Conservation (phyloP, 768 basidiomycete genomes). For the Rhizopogon vinicolor region DNA sequence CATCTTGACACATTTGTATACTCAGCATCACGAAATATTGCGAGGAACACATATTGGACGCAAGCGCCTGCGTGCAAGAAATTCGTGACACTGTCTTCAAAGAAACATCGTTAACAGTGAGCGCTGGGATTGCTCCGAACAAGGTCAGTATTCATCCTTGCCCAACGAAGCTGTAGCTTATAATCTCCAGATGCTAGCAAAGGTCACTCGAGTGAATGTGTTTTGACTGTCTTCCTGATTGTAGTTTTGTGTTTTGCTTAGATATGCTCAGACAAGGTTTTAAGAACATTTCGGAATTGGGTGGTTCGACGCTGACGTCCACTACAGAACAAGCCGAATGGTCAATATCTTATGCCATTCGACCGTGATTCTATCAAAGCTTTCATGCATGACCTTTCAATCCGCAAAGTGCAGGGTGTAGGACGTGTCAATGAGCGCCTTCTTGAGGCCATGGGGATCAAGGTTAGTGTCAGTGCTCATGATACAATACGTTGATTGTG, state of each 20-base stretch:
- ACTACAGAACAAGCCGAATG: constrained; percentile 86
- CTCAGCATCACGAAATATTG: constrained; percentile 83
- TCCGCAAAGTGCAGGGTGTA: constrained; percentile 85
- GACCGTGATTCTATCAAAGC: constrained; percentile 54
- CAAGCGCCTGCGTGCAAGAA: constrained; percentile 71
- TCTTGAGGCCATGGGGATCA: constrained; percentile 82
- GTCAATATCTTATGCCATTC: constrained; percentile 78
- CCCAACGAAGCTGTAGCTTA: constrained; percentile 12
- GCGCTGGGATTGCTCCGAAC: constrained; percentile 94
- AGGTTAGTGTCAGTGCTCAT: constrained; percentile 44
- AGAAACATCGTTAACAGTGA: constrained; percentile 85
- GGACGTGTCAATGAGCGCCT: constrained; percentile 89
- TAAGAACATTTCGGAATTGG: background rate
- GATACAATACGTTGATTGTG: background rate
- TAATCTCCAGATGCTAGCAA: constrained; percentile 74
- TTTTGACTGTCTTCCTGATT: background rate
- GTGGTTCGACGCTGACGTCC: background rate
- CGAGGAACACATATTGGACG: constrained; percentile 52
- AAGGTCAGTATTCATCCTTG: constrained; percentile 49
- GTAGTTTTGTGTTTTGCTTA: constrained; percentile 22
- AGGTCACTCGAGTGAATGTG: constrained; percentile 43
- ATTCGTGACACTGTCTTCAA: constrained; percentile 70
- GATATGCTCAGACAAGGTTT: constrained; percentile 91
- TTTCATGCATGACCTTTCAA: constrained; percentile 80
- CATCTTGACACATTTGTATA: background rate